These are phyloP conservation scores for Metroxylon sagu DNA, from an alignment of 176 grass and related monocot genomes.

Conservation along the genomic window DNA sequence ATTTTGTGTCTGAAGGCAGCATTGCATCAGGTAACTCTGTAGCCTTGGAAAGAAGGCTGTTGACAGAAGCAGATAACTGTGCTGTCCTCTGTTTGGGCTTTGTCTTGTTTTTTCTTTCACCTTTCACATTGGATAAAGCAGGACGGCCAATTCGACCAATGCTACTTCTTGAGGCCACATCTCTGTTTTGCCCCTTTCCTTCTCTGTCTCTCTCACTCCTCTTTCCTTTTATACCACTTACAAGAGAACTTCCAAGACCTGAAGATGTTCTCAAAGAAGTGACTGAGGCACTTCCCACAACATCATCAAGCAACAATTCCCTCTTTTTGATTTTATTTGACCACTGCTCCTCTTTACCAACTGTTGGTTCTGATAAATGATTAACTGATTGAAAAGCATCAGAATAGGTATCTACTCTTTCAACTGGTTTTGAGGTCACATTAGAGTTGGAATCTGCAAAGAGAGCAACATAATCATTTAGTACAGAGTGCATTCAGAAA, in stretches of 20 bases:
- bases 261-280: conserved; percentile 30
- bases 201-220: conserved; percentile 79
- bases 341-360: conserved; percentile 72
- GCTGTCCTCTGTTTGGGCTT: conserved; percentile 69
- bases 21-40: conserved; percentile 20
- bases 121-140: conserved; percentile 53
- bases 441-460: conserved; percentile 31
- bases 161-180: neutral
- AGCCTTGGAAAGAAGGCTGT: conserved; percentile 27
- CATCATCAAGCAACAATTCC: conserved; percentile 70
- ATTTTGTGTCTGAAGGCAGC: conserved; percentile 15
- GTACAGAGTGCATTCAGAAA: too few relatives aligned
- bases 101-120: conserved; percentile 68
- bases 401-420: conserved; percentile 18
- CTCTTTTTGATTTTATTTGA: conserved; percentile 80
- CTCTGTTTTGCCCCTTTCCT: conserved; percentile 55
- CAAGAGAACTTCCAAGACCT: conserved; percentile 40
- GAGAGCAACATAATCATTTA: too few relatives aligned
- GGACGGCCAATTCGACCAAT: conserved; percentile 34
- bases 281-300: conserved; percentile 66
- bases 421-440: conserved; percentile 15
- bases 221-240: conserved; percentile 75
- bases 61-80: conserved; percentile 41
- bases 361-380: conserved; percentile 37
- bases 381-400: conserved; percentile 34